Base-by-base conservation (phyloP, 2,329 filamentous ascomycete genomes). In the Aspergillus sp. region DNA sequence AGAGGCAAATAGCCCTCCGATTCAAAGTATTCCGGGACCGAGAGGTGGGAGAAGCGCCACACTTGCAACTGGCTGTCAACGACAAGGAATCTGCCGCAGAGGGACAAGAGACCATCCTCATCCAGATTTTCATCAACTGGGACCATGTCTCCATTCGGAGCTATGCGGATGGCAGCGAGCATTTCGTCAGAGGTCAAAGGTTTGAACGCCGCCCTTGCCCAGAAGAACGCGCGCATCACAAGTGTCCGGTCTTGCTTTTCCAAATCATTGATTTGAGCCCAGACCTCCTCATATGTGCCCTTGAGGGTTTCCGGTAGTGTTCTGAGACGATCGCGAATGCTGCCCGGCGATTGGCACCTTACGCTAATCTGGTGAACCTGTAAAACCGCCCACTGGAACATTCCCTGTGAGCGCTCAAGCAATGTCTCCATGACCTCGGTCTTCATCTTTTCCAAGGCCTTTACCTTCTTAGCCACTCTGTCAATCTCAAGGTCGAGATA, bases 341-440 rank as follows among this genome's bases (percentile, higher is more conserved):
- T 57, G 4, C n/a, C n/a, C 12, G 21, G 25, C 5, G 37, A 53
- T 39, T 31, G 35, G 27, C 58, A 64, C 14, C 50, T 49, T 2
- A 6, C 11, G 4, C 27, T 31, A 31, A 64, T 50, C 31, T 63
- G 60, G 15, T 64, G 46, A 4, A 58, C n/a, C 27, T 66, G 64
- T 2, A 66, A 31, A 23, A 55, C 41, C 2, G 58, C 61, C 64
- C 60, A 64, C 21, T 63, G 62, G 31, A 64, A 66, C 60, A 56
- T 64, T 46, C 61, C 56, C n/a, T 60, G 44, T 1, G 52, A 44
- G 31, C 47, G 49, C 3, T 51, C 57, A 14, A 56, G 46, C 7
- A 57, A 12, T 1, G n/a, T 51, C 12, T 15, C 35, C 12, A 52
- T 44, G 19, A 62, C 53, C 2, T 57, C 35, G 1, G 7, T 6